Conservation (phyloP, 345 rosid species). For the Rhodamnia rubescens region DNA sequence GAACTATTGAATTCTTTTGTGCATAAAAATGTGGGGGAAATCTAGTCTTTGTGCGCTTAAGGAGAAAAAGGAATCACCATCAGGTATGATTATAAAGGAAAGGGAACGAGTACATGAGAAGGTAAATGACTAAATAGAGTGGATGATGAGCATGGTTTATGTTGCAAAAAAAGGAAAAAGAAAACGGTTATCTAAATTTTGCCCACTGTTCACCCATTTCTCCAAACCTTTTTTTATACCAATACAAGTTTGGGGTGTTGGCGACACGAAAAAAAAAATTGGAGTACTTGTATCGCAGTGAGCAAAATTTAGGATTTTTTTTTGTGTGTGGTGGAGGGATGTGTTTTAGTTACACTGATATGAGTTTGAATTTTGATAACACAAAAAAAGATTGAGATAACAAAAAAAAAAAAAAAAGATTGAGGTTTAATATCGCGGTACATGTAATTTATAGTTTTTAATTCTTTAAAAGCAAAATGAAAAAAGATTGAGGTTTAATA, state of each 20-base stretch:
- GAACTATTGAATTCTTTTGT: background rate
- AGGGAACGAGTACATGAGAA: background rate
- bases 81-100: background rate
- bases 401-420: too few species aligned
- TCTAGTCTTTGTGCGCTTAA: background rate
- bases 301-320: background rate
- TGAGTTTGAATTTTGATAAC: background rate
- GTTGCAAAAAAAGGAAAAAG: background rate
- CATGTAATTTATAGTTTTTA: background rate
- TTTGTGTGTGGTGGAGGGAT: background rate
- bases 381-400: background rate
- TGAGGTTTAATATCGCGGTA: too few species aligned
- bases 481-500: too few species aligned
- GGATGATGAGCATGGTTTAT: background rate
- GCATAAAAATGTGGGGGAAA: background rate
- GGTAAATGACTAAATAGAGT: background rate
- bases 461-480: background rate
- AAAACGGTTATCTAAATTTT: background rate
- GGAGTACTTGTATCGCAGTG: background rate
- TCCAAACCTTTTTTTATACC: background rate
- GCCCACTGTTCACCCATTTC: background rate
- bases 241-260: fast-evolving
- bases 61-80: background rate
- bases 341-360: background rate
- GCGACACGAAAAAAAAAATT: fast-evolving